A percentile compares a stretch with the other conserved stretches of the same genome.
Evolutionary conservation across 2,329 filamentous ascomycete species (phyloP).

Genomic region (Xylogone sp.): DNA sequence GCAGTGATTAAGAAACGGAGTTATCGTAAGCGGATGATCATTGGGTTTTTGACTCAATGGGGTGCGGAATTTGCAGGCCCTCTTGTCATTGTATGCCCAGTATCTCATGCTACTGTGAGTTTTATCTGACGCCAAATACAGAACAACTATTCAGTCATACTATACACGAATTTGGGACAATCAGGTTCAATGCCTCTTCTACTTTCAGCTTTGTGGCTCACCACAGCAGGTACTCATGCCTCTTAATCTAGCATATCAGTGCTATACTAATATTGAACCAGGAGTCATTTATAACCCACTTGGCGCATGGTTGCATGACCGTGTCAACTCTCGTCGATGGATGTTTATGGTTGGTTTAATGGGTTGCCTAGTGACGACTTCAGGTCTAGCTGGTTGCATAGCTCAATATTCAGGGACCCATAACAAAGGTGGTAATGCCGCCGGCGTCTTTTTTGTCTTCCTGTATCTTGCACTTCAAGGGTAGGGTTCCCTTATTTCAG

Average conservation of each 20-base stretch:
- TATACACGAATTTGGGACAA: constrained; percentile 36
- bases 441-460: constrained; percentile 40
- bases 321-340: constrained; percentile 43
- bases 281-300: constrained; percentile 42
- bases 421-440: constrained; percentile 35
- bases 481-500: too few relatives aligned
- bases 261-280: background rate
- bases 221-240: constrained; percentile 34
- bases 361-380: constrained; percentile 35
- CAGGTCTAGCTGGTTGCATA: constrained; percentile 32
- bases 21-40: constrained; percentile 46
- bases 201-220: constrained; percentile 36
- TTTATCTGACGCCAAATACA: constrained; percentile 13
- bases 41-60: constrained; percentile 50
- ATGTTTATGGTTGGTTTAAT: constrained; percentile 37
- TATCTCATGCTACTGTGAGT: background rate
- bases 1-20: constrained; percentile 43
- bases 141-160: constrained; percentile 39
- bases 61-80: constrained; percentile 49
- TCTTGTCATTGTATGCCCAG: constrained; percentile 41
- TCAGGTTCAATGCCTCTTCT: constrained; percentile 37
- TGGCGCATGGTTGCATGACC: constrained; percentile 44
- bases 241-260: background rate
- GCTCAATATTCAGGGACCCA: constrained; percentile 32
- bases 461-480: constrained; percentile 47